Percentiles rank a stretch among this genome's conserved stretches.
phyloP scores from a whole-genome alignment of 2,329 filamentous ascomycete genomes.

The Pestalotiopsis sp. region DNA sequence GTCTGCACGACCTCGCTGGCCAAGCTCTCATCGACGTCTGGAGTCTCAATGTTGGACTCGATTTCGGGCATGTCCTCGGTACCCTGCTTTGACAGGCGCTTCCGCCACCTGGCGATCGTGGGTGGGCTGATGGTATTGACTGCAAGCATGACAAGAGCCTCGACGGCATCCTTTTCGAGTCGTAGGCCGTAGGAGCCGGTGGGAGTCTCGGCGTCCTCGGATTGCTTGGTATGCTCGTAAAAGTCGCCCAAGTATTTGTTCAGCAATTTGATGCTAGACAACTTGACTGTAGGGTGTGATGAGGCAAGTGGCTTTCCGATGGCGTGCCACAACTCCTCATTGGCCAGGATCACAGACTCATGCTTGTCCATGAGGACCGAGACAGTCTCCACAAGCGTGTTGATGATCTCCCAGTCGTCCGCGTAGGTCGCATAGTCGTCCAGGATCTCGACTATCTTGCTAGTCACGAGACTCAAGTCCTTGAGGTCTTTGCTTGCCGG shows the following conservation, averaged over 20 bases:
- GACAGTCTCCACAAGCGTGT: conserved; percentile 72
- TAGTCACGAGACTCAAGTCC: conserved; percentile 67
- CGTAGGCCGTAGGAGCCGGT: conserved; percentile 71
- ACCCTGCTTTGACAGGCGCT: conserved; percentile 26
- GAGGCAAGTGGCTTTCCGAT: conserved; percentile 73
- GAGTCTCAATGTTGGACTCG: conserved; percentile 11
- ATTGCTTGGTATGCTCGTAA: conserved; percentile 62
- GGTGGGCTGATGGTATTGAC: conserved; percentile 38
- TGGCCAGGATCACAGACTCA: conserved; percentile 65
- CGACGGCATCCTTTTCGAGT: conserved; percentile 67
- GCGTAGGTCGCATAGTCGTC: conserved; percentile 55
- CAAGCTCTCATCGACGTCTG: conserved; percentile 68
- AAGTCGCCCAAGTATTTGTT: conserved; percentile 82
- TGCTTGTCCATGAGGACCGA: conserved; percentile 69
- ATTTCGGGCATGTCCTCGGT: conserved; percentile 11
- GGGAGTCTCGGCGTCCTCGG: conserved; percentile 61
- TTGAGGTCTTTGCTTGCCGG: conserved; percentile 63
- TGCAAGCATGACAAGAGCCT: conserved; percentile 50
- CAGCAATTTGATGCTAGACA: conserved; percentile 74
- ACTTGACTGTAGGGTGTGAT: conserved; percentile 73
- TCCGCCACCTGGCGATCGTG: conserved; percentile 36
- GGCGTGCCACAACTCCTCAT: conserved; percentile 70
- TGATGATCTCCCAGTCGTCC: conserved; percentile 71
- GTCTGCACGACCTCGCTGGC: conserved; percentile 80
- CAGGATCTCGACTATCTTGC: conserved; percentile 56